These are phyloP conservation scores for Pugionium cornutum DNA, from an alignment of 345 rosid genomes.

Conservation along the genomic window DNA sequence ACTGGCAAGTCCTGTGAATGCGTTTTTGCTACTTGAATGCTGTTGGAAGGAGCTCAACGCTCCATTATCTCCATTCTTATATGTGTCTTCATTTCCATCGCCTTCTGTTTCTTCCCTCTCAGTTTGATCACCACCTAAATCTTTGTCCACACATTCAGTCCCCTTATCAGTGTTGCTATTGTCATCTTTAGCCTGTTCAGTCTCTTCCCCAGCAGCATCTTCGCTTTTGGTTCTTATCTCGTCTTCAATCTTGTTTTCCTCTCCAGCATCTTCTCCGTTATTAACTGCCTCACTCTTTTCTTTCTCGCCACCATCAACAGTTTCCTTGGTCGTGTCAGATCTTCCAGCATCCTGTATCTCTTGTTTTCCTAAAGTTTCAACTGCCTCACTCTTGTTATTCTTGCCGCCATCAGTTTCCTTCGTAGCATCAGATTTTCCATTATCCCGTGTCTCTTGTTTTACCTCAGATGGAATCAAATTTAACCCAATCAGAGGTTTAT, in stretches of 20 bases:
- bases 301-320: background rate
- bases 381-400: no score
- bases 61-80: slow-evolving; percentile 46
- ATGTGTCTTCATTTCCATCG: slow-evolving; percentile 41
- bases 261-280: slow-evolving; percentile 34
- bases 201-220: slow-evolving; percentile 30
- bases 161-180: slow-evolving; percentile 39
- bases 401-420: no score
- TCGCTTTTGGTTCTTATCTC: background rate
- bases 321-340: slow-evolving; percentile 3
- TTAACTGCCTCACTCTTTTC: slow-evolving; percentile 23
- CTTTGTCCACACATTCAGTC: slow-evolving; percentile 44
- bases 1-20: slow-evolving; percentile 90
- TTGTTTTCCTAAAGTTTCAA: background rate
- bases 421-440: background rate
- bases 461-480: slow-evolving; percentile 26
- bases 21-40: slow-evolving; percentile 92
- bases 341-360: slow-evolving; percentile 10
- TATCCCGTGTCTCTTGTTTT: background rate
- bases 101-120: slow-evolving; percentile 47
- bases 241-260: slow-evolving; percentile 36
- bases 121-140: slow-evolving; percentile 41
- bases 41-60: slow-evolving; percentile 82
- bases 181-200: slow-evolving; percentile 41
- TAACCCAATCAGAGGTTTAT: slow-evolving; percentile 29